Conservation (phyloP, 352 stramenopile genomes). For the Phytophthora lateralis region DNA sequence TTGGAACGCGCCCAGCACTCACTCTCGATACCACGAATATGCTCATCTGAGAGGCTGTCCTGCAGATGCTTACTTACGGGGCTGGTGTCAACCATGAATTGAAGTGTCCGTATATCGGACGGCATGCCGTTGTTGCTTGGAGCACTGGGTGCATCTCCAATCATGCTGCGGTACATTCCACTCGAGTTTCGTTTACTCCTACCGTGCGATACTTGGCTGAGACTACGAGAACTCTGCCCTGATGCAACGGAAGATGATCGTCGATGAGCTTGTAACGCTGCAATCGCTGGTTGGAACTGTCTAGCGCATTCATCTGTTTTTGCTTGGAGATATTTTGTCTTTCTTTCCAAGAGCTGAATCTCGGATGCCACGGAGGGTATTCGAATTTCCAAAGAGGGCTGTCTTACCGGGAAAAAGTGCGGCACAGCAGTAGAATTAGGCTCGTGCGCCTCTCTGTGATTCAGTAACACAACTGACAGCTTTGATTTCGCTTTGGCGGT, state of each 20-base stretch:
- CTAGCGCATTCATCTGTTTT: conserved; percentile 51
- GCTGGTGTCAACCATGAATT: conserved; percentile 66
- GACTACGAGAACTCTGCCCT: conserved; percentile 12
- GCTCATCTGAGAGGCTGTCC: conserved; percentile 42
- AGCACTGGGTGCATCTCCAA: conserved; percentile 11
- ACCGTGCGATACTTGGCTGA: conserved; percentile 10
- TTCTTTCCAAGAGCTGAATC: conserved; percentile 59
- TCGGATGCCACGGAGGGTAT: conserved; percentile 43
- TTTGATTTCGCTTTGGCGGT: conserved; percentile 15
- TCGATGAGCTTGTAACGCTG: conserved; percentile 11
- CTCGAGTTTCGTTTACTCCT: conserved; percentile 20
- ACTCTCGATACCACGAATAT: conserved; percentile 45
- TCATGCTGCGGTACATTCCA: conserved; percentile 22
- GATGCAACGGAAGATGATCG: conserved; percentile 22
- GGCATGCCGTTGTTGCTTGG: background rate
- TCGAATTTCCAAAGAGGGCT: background rate
- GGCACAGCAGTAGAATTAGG: background rate
- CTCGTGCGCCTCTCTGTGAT: conserved; percentile 1
- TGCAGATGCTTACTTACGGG: conserved; percentile 61
- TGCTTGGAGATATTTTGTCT: conserved; percentile 59
- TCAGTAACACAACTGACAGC: conserved; percentile 13
- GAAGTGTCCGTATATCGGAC: conserved; percentile 22
- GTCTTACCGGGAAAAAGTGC: background rate
- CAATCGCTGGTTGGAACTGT: conserved; percentile 29
- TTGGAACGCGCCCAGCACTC: conserved; percentile 64